phyloP scores from a whole-genome alignment of 768 basidiomycete genomes.

The Coprinellus aureogranulatus region DNA sequence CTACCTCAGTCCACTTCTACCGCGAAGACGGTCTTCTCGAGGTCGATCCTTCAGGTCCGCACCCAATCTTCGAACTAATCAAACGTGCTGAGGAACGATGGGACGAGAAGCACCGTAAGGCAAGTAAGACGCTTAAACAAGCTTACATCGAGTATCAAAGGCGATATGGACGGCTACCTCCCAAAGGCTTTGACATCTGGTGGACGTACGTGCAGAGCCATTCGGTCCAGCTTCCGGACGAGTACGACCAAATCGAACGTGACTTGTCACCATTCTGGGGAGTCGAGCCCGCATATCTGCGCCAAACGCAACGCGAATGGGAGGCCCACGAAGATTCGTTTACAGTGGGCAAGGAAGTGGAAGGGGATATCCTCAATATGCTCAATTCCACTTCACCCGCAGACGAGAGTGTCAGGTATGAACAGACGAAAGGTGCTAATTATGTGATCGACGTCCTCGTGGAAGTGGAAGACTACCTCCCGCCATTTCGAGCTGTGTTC shows the following conservation, averaged over 20 bases:
- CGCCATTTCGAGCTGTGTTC: conserved; percentile 50
- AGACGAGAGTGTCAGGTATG: conserved; percentile 17
- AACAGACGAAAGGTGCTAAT: conserved; percentile 29
- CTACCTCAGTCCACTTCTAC: conserved; percentile 26
- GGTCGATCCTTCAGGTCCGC: conserved; percentile 40
- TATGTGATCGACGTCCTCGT: conserved; percentile 36
- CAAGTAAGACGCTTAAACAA: conserved; percentile 71
- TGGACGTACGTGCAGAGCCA: conserved; percentile 63
- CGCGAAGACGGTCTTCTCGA: conserved; percentile 40
- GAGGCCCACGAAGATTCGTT: conserved; percentile 40
- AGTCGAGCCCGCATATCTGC: conserved; percentile 44
- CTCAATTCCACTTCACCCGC: conserved; percentile 27
- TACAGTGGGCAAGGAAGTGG: conserved; percentile 38
- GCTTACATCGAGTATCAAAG: conserved; percentile 76
- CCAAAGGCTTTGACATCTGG: conserved; percentile 87
- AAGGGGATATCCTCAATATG: conserved; percentile 22
- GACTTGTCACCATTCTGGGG: conserved; percentile 87
- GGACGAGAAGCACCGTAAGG: conserved; percentile 52
- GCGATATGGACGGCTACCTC: conserved; percentile 76
- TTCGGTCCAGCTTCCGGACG: conserved; percentile 77
- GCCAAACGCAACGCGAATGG: conserved; percentile 32
- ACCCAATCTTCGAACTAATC: conserved; percentile 81
- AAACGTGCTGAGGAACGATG: conserved; percentile 67
- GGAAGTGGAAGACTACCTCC: conserved; percentile 39
- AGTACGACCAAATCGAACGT: conserved; percentile 71